These are phyloP conservation scores for Sporisorium reilianum DNA, from an alignment of 1,284 basidiomycete species.

Conservation along the genomic window DNA sequence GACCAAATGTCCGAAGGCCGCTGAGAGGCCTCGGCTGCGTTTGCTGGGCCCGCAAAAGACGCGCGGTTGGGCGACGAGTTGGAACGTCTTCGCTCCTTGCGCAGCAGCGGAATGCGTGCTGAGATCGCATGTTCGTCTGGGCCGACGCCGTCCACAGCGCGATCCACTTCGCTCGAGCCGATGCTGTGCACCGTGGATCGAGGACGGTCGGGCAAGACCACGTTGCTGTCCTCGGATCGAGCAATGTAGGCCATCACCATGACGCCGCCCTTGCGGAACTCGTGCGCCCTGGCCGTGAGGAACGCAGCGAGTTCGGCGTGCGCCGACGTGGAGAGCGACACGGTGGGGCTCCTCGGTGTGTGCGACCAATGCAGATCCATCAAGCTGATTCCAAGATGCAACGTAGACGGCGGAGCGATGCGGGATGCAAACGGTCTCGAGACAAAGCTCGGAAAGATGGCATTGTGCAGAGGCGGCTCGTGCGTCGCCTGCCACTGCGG, in stretches of 20 bases:
- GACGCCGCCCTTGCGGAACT: slow-evolving; percentile 70
- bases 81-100: slow-evolving; percentile 48
- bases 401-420: slow-evolving; percentile 65
- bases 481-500: slow-evolving; percentile 61
- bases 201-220: slow-evolving; percentile 42
- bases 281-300: slow-evolving; percentile 68
- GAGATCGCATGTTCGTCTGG: slow-evolving; percentile 1
- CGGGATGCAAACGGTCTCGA: slow-evolving; percentile 68
- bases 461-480: slow-evolving; percentile 60
- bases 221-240: slow-evolving; percentile 63
- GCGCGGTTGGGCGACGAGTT: slow-evolving; percentile 47
- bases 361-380: slow-evolving; percentile 71
- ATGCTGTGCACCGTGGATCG: slow-evolving; percentile 37
- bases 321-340: slow-evolving; percentile 66
- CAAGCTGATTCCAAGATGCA: slow-evolving; percentile 69
- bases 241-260: slow-evolving; percentile 70
- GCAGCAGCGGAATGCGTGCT: slow-evolving; percentile 25
- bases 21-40: slow-evolving; percentile 13
- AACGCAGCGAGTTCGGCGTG: slow-evolving; percentile 70
- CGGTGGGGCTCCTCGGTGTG: slow-evolving; percentile 61
- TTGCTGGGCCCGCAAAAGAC: slow-evolving; percentile 5
- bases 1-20: slow-evolving; percentile 68
- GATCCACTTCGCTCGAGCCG: slow-evolving; percentile 23
- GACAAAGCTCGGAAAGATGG: slow-evolving; percentile 66
- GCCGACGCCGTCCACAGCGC: slow-evolving; percentile 1